phyloP scores from a whole-genome alignment of 208 protist genomes.

The Leishmania mexicana region DNA sequence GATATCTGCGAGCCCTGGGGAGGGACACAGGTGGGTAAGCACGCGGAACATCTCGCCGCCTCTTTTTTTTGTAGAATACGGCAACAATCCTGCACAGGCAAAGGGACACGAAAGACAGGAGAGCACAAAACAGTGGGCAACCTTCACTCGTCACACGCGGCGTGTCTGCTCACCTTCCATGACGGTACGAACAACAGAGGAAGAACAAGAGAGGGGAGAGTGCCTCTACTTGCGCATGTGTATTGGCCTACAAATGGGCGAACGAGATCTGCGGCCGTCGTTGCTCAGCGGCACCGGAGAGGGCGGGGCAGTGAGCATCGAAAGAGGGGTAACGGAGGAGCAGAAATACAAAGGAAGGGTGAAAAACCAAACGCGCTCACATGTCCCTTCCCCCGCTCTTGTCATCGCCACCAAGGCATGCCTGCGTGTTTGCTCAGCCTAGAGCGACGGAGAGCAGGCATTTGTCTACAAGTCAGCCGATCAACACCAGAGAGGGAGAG shows the following conservation, averaged over 20 bases:
- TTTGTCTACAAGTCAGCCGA: no score
- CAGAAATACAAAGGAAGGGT: neutral
- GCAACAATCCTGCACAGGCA: neutral
- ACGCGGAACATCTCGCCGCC: neutral
- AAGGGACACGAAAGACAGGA: neutral
- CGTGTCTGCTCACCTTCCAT: neutral
- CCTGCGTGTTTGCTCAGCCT: no score
- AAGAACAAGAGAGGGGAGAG: neutral
- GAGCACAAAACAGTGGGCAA: neutral
- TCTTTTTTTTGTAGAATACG: neutral
- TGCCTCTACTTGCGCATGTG: neutral
- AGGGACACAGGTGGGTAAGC: neutral
- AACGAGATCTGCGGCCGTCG: neutral
- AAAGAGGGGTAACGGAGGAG: neutral
- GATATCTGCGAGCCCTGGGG: neutral
- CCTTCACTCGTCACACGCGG: neutral
- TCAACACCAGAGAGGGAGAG: no score
- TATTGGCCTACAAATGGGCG: neutral
- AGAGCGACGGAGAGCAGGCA: no score
- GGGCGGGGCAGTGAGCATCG: neutral
- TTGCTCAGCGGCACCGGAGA: neutral
- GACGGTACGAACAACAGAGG: neutral
- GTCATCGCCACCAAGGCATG: neutral
- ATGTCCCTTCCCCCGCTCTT: neutral
- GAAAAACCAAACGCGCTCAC: neutral